A percentile compares a stretch with the other conserved stretches of the same genome.
These are phyloP conservation scores for Rhodocollybia butyracea DNA, from an alignment of 768 basidiomycete genomes.

Conservation along the genomic window DNA sequence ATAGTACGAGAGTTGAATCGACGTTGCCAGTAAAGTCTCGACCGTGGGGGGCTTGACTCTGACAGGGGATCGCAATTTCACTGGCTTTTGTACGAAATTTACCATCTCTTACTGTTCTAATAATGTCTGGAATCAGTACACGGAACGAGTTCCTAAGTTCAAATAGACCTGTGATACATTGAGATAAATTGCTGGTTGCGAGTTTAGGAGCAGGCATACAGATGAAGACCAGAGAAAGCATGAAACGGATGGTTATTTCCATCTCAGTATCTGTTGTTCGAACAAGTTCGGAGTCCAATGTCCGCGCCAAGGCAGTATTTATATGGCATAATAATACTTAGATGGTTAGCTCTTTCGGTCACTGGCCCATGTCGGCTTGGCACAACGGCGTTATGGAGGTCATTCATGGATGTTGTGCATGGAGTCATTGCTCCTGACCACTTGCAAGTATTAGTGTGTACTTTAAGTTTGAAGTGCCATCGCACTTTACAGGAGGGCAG, in stretches of 20 bases:
- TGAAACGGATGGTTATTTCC: not conserved
- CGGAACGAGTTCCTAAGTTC: too few relatives aligned
- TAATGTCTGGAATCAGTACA: not conserved
- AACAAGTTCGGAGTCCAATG: too few relatives aligned
- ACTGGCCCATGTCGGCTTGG: too few relatives aligned
- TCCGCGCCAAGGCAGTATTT: too few relatives aligned
- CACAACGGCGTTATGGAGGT: too few relatives aligned
- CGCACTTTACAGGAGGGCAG: too few relatives aligned
- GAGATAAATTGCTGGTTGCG: not conserved
- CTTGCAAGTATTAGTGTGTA: too few relatives aligned
- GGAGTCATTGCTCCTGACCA: too few relatives aligned
- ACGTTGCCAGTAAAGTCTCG: not conserved
- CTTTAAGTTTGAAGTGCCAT: too few relatives aligned
- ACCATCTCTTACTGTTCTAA: not conserved
- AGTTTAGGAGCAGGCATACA: not conserved
- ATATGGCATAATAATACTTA: too few relatives aligned
- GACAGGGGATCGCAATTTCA: not conserved
- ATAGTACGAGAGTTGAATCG: not conserved
- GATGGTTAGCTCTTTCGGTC: too few relatives aligned
- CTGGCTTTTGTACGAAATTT: not conserved
- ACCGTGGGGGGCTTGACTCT: not conserved
- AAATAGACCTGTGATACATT: not conserved
- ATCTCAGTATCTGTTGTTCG: not conserved
- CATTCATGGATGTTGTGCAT: too few relatives aligned
- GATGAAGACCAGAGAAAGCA: not conserved